These are phyloP conservation scores for Keithomyces neogunnii DNA, from an alignment of 2,329 filamentous ascomycete species.

Conservation along the genomic window DNA sequence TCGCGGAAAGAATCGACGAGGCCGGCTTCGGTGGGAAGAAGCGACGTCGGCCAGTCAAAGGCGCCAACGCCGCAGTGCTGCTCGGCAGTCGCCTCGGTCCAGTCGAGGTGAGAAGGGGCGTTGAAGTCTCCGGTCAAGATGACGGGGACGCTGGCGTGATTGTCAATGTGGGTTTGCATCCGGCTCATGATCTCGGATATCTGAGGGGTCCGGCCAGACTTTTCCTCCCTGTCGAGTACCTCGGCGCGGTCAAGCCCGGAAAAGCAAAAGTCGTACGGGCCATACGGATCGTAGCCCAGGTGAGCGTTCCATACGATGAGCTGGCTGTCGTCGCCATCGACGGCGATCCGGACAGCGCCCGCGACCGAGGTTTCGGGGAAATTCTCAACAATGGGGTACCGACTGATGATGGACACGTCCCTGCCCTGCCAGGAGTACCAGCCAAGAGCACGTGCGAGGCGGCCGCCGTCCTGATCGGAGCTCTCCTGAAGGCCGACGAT, in stretches of 20 bases:
- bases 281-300: slow-evolving; percentile 27
- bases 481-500: slow-evolving; percentile 30
- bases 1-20: slow-evolving; percentile 28
- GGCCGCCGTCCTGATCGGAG: slow-evolving; percentile 16
- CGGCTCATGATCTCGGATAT: slow-evolving; percentile 21
- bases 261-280: slow-evolving; percentile 32
- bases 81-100: slow-evolving; percentile 18
- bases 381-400: slow-evolving; percentile 26
- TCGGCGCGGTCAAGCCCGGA: slow-evolving; percentile 20
- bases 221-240: slow-evolving; percentile 23
- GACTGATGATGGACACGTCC: slow-evolving; percentile 24
- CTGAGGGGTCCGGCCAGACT: slow-evolving; percentile 27
- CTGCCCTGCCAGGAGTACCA: slow-evolving; percentile 26
- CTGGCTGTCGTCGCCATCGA: slow-evolving; percentile 19
- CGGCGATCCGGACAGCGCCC: slow-evolving; percentile 23
- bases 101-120: slow-evolving; percentile 32
- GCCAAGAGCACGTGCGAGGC: slow-evolving; percentile 27
- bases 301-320: slow-evolving; percentile 27
- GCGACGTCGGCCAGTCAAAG: slow-evolving; percentile 28
- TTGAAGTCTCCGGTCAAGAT: slow-evolving; percentile 31
- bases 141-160: slow-evolving; percentile 22
- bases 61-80: slow-evolving; percentile 25
- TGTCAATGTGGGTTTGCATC: slow-evolving; percentile 20
- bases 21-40: slow-evolving; percentile 20
- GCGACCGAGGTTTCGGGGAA: slow-evolving; percentile 16